phyloP scores from a whole-genome alignment of 2,329 filamentous ascomycete species.

The Graphilbum ipis-grandicollis region DNA sequence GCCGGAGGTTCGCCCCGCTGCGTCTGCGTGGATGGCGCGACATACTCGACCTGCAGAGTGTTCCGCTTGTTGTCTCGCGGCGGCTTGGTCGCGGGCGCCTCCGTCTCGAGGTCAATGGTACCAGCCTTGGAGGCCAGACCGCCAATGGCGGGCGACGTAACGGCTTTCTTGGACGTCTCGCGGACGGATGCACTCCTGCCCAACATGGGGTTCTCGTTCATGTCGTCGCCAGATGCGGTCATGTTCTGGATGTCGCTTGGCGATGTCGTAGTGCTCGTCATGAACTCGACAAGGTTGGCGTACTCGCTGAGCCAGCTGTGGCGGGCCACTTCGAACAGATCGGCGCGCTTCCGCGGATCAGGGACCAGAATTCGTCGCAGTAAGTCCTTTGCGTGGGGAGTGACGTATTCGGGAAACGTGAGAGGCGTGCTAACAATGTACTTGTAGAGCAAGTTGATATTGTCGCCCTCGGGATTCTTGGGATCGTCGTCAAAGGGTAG shows the following conservation, averaged over 20 bases:
- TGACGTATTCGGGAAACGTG: slow-evolving; percentile 97
- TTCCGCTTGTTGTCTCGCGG: slow-evolving; percentile 81
- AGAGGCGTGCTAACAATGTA: slow-evolving; percentile 96
- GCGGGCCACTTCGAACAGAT: slow-evolving; percentile 89
- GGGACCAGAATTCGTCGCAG: slow-evolving; percentile 86
- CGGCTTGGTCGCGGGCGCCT: slow-evolving; percentile 31
- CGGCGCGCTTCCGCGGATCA: slow-evolving; percentile 83
- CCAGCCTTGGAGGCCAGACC: slow-evolving; percentile 59
- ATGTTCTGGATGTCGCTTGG: slow-evolving; percentile 72
- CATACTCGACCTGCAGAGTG: slow-evolving; percentile 95
- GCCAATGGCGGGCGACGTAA: slow-evolving; percentile 30
- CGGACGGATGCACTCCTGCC: slow-evolving; percentile 85
- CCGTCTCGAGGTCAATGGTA: slow-evolving; percentile 51
- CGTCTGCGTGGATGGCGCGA: slow-evolving; percentile 76
- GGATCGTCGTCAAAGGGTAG: slow-evolving; percentile 96
- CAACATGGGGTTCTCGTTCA: slow-evolving; percentile 41
- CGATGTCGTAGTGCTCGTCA: slow-evolving; percentile 86
- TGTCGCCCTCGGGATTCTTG: slow-evolving; percentile 94
- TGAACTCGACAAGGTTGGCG: slow-evolving; percentile 89
- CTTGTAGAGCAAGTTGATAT: slow-evolving; percentile 97
- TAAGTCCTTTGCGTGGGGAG: slow-evolving; percentile 85
- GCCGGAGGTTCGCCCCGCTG: slow-evolving; percentile 35
- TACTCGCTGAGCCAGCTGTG: slow-evolving; percentile 98
- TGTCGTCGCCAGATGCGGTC: slow-evolving; percentile 42
- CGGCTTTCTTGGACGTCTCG: slow-evolving; percentile 57